These are phyloP conservation scores for Dichotomopilus funicola DNA, from an alignment of 2,329 filamentous ascomycete genomes.

Conservation along the genomic window DNA sequence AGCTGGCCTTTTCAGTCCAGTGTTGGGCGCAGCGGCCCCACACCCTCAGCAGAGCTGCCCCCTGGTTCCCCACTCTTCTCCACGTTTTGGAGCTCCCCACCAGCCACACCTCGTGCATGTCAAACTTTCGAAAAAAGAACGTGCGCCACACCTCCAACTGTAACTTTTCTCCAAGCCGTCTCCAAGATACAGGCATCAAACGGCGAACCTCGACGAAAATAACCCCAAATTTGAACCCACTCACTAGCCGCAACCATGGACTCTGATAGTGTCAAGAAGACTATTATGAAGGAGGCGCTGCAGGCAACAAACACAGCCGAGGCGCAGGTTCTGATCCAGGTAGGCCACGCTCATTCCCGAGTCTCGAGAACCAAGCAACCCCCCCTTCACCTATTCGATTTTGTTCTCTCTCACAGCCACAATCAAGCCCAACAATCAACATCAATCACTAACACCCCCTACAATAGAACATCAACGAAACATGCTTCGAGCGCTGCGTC, in stretches of 20 bases:
- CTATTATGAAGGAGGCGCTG: slow-evolving; percentile 59
- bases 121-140: background rate
- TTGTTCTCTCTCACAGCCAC: background rate
- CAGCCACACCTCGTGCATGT: slow-evolving; percentile 7
- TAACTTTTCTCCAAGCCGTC: slow-evolving; percentile 8
- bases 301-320: slow-evolving; percentile 61
- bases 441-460: background rate
- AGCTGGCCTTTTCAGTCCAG: slow-evolving; percentile 17
- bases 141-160: slow-evolving; percentile 13
- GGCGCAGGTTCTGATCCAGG: slow-evolving; percentile 63
- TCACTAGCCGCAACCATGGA: slow-evolving; percentile 41
- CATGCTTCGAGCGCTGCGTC: slow-evolving; percentile 74
- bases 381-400: background rate
- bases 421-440: background rate
- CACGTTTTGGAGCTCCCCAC: background rate
- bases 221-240: background rate
- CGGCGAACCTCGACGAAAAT: background rate
- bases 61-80: background rate
- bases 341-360: slow-evolving; percentile 28
- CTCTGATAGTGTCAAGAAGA: slow-evolving; percentile 52
- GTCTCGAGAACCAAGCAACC: background rate
- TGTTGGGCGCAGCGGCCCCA: background rate
- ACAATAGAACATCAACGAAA: slow-evolving; percentile 67
- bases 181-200: background rate
- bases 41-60: no score